These are phyloP conservation scores for Yamadazyma sp. DNA, from an alignment of 805 yeast species.

Conservation along the genomic window DNA sequence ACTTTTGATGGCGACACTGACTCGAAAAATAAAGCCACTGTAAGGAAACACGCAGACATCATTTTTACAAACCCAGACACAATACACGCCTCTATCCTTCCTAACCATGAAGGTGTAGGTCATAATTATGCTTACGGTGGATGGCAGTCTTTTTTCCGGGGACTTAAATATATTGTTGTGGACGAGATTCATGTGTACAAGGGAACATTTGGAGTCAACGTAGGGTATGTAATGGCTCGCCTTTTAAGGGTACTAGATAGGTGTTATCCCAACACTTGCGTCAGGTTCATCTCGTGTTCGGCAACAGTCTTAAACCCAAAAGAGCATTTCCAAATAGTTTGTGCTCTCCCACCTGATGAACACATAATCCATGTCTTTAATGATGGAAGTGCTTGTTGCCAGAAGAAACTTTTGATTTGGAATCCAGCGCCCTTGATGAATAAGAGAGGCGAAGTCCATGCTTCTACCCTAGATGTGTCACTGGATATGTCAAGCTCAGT, in stretches of 20 bases:
- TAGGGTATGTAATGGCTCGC: constrained; percentile 79
- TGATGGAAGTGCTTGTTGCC: constrained; percentile 90
- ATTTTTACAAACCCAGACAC: constrained; percentile 96
- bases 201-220: constrained; percentile 93
- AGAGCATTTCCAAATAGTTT: constrained; percentile 67
- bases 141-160: constrained; percentile 70
- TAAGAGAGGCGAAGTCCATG: constrained; percentile 47
- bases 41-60: constrained; percentile 68
- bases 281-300: constrained; percentile 80
- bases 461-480: constrained; percentile 1
- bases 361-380: constrained; percentile 56
- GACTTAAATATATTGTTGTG: constrained; percentile 72
- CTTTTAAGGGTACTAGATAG: constrained; percentile 64
- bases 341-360: constrained; percentile 55
- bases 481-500: background rate
- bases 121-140: constrained; percentile 29
- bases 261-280: constrained; percentile 17
- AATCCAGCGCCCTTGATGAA: constrained; percentile 70
- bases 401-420: constrained; percentile 77
- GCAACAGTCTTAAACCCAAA: constrained; percentile 84
- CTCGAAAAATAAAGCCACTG: constrained; percentile 45
- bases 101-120: constrained; percentile 49
- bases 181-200: constrained; percentile 86
- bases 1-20: constrained; percentile 96
- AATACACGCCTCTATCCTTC: constrained; percentile 80